A percentile compares a stretch with the other conserved stretches of the same genome.
Conservation (phyloP, 177 flowering plant species). For the Vitis hybrid region DNA sequence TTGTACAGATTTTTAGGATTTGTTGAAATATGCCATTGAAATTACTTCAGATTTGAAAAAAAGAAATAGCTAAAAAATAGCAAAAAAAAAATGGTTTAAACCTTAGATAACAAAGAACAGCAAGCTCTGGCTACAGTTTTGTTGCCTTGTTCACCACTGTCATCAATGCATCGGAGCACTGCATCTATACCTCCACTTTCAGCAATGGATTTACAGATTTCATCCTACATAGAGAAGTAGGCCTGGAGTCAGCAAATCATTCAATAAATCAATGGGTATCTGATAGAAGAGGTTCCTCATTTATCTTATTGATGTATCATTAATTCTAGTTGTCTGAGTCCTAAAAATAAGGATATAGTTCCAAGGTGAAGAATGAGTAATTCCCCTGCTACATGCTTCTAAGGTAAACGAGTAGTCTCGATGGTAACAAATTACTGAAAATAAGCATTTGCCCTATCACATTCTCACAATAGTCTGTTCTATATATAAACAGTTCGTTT, state of each 20-base stretch:
- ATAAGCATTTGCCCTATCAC: too few species aligned
- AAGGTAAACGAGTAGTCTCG: background rate
- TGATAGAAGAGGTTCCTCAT: background rate
- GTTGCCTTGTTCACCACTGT: slow-evolving; percentile 73
- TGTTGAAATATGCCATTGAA: background rate
- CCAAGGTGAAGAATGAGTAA: background rate
- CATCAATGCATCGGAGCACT: slow-evolving; percentile 70
- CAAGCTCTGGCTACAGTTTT: slow-evolving; percentile 64
- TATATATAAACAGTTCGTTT: background rate
- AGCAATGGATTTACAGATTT: slow-evolving; percentile 86
- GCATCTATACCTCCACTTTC: slow-evolving; percentile 85
- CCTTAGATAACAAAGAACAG: slow-evolving; percentile 91
- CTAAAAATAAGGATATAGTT: too few species aligned
- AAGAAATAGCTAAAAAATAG: background rate
- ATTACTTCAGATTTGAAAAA: background rate
- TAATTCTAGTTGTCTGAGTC: too few species aligned
- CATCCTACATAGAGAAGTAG: slow-evolving; percentile 63
- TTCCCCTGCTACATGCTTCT: background rate
- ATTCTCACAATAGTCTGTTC: too few species aligned
- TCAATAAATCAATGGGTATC: background rate
- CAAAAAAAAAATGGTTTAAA: slow-evolving; percentile 15
- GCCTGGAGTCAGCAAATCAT: slow-evolving; percentile 1
- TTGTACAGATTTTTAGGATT: too few species aligned
- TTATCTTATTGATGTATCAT: too few species aligned
- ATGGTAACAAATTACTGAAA: background rate